These are phyloP conservation scores for Penicillium sp. DNA, from an alignment of 2,329 filamentous ascomycete genomes.

Conservation along the genomic window DNA sequence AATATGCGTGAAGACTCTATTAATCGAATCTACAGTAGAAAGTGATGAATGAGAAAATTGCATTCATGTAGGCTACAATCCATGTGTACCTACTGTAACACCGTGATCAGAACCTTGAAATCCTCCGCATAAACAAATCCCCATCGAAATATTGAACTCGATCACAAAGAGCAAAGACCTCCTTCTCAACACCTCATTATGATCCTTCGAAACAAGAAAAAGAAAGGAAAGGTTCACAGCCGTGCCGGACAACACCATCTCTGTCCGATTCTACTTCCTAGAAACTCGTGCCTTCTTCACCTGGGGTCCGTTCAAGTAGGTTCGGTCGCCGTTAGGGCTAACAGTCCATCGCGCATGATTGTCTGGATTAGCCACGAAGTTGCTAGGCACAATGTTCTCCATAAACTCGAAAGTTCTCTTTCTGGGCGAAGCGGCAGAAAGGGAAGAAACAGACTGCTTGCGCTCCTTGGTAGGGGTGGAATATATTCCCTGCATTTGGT, in stretches of 20 bases:
- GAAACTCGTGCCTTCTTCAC: constrained; percentile 1
- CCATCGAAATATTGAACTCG: not conserved
- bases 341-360: constrained; percentile 22
- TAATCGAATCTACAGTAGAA: not conserved
- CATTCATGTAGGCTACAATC: not conserved
- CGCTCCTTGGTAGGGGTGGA: not conserved
- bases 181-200: not conserved
- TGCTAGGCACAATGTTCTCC: constrained; percentile 11
- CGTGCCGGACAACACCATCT: not conserved
- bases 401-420: constrained; percentile 13
- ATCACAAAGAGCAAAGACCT: not conserved
- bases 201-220: not conserved
- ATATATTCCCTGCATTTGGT: not conserved
- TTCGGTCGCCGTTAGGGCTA: constrained; percentile 9
- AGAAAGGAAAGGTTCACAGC: no score
- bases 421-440: not conserved
- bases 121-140: not conserved
- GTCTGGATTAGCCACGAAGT: constrained; percentile 23
- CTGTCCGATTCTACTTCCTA: not conserved
- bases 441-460: not conserved
- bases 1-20: no score
- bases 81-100: not conserved
- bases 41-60: not conserved
- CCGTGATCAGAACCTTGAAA: not conserved
- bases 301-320: constrained; percentile 19